These are phyloP conservation scores for Dioscorea zingiberensis DNA, from an alignment of 106 monocot genomes.

Conservation along the genomic window DNA sequence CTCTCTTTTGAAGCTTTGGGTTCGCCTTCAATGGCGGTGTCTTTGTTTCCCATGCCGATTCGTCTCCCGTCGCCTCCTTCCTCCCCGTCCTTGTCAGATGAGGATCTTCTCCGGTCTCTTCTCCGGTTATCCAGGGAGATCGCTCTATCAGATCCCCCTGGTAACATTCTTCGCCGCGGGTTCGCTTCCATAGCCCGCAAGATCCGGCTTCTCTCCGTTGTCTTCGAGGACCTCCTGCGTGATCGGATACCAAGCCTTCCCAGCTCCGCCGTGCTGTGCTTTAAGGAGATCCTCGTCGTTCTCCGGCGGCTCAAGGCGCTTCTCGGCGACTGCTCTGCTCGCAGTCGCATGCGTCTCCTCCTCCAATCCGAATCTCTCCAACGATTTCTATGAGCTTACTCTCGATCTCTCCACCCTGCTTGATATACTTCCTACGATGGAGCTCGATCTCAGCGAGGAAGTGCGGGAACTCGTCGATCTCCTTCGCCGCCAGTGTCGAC, in stretches of 20 bases:
- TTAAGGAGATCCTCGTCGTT: constrained; percentile 53
- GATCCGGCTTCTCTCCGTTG: constrained; percentile 25
- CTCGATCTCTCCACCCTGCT: constrained; percentile 55
- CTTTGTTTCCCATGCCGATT: not conserved
- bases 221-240: constrained; percentile 63
- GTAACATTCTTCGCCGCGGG: constrained; percentile 15
- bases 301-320: constrained; percentile 43
- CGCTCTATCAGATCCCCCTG: constrained; percentile 17
- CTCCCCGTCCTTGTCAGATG: not conserved
- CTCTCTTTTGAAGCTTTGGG: not conserved
- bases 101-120: constrained; percentile 23
- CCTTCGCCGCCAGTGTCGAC: constrained; percentile 42
- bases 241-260: constrained; percentile 5
- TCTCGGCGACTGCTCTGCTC: constrained; percentile 34
- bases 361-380: constrained; percentile 36
- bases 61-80: not conserved
- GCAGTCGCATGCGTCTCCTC: constrained; percentile 45
- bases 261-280: constrained; percentile 46
- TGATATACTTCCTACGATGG: constrained; percentile 45
- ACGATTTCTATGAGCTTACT: constrained; percentile 34
- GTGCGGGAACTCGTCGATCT: constrained; percentile 47
- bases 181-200: constrained; percentile 37
- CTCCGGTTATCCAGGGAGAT: constrained; percentile 43
- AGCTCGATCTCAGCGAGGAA: constrained; percentile 43
- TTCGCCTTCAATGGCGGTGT: not conserved